Evolutionary conservation across 2,329 filamentous ascomycete genomes (phyloP).

Genomic region (Cladophialophora exuberans): DNA sequence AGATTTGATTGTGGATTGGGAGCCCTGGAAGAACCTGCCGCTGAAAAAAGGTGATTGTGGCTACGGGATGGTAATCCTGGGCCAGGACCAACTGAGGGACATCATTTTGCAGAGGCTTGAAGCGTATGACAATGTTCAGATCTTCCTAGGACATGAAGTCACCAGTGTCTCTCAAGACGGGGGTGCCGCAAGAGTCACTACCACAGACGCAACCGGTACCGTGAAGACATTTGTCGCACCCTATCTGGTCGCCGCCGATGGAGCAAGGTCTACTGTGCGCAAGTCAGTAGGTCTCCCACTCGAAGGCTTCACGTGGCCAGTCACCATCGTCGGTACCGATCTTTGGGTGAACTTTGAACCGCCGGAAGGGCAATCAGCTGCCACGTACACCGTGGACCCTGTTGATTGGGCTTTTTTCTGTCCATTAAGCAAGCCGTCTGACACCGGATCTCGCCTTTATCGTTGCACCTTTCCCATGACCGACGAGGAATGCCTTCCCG

Average conservation of each 20-base stretch:
- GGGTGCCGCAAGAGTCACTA: neutral
- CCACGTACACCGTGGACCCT: neutral
- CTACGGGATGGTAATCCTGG: neutral
- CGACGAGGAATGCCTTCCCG: neutral
- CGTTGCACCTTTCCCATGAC: neutral
- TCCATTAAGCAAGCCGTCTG: neutral
- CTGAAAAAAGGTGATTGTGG: neutral
- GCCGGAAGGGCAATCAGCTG: neutral
- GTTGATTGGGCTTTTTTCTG: neutral
- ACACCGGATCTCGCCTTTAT: neutral
- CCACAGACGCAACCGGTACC: neutral
- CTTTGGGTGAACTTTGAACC: neutral
- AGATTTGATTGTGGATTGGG: neutral
- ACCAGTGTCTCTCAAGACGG: neutral
- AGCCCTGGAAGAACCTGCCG: neutral
- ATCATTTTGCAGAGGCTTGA: neutral
- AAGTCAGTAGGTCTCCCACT: neutral
- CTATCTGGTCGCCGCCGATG: constrained; percentile 1
- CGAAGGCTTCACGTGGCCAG: neutral
- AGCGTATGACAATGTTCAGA: neutral
- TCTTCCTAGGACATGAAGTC: neutral
- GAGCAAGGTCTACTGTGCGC: constrained; percentile 2
- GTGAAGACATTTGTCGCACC: neutral
- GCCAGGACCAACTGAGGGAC: neutral
- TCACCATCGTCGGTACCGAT: neutral